Percentiles rank a stretch among this genome's conserved stretches.
phyloP scores from a whole-genome alignment of 139 green algal species.

The Eudorina sp. region DNA sequence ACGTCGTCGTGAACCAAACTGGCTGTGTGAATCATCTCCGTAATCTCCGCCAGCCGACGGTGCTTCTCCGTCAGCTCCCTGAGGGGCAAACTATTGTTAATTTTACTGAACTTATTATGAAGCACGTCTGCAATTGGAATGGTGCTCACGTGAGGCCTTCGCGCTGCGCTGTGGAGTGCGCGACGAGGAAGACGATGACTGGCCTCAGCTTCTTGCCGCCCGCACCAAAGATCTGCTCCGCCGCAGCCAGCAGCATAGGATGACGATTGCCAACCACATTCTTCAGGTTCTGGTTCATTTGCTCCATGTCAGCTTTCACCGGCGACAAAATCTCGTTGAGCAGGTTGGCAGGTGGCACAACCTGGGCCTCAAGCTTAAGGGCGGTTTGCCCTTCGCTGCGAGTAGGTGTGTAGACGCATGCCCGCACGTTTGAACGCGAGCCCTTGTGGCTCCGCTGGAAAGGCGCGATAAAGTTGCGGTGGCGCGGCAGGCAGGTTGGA shows the following conservation, averaged over 20 bases:
- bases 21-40: conserved; percentile 99
- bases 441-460: not conserved
- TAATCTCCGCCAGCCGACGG: conserved; percentile 95
- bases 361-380: conserved; percentile 12
- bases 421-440: not conserved
- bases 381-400: conserved; percentile 1
- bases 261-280: conserved; percentile 93
- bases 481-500: not conserved
- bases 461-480: not conserved
- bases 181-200: conserved; percentile 92
- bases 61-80: conserved; percentile 94
- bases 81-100: conserved; percentile 24
- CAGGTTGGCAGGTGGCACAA: conserved; percentile 41
- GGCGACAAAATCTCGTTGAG: conserved; percentile 74
- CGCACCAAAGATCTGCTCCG: conserved; percentile 98
- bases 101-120: too few species aligned
- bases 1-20: conserved; percentile 99
- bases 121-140: not conserved
- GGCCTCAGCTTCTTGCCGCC: conserved; percentile 96
- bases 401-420: conserved; percentile 31
- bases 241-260: conserved; percentile 95
- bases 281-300: conserved; percentile 86
- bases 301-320: conserved; percentile 86
- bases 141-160: conserved; percentile 69
- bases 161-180: conserved; percentile 82